These are phyloP conservation scores for Russula ochroleuca DNA, from an alignment of 768 basidiomycete species.

Conservation along the genomic window DNA sequence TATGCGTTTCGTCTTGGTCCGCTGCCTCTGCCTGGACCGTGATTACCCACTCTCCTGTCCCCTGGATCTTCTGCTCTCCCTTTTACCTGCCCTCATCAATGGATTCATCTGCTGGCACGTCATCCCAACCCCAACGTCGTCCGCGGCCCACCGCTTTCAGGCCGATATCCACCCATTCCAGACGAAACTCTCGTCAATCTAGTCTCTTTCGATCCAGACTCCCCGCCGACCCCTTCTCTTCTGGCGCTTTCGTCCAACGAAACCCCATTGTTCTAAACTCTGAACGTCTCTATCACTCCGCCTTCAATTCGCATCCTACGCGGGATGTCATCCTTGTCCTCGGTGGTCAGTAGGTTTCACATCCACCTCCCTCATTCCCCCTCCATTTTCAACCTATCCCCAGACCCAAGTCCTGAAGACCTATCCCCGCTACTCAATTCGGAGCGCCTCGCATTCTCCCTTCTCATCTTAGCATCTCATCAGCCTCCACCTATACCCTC, in stretches of 20 bases:
- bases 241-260: slow-evolving; percentile 25
- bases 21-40: background rate
- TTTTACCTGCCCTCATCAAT: background rate
- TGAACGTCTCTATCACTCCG: slow-evolving; percentile 28
- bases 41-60: no score
- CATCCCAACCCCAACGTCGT: background rate
- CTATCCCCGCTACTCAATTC: slow-evolving; percentile 37
- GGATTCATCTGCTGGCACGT: background rate
- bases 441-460: slow-evolving; percentile 35
- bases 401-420: slow-evolving; percentile 29
- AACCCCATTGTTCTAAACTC: slow-evolving; percentile 34
- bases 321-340: slow-evolving; percentile 38
- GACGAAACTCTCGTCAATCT: slow-evolving; percentile 27
- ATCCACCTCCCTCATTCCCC: background rate
- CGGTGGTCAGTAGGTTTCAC: slow-evolving; percentile 34
- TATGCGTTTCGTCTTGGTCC: background rate
- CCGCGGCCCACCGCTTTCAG: background rate
- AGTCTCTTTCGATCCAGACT: slow-evolving; percentile 36
- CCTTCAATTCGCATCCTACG: slow-evolving; percentile 27
- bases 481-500: slow-evolving; percentile 33
- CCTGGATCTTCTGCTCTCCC: background rate
- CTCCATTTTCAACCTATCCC: background rate
- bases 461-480: slow-evolving; percentile 40
- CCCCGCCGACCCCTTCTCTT: slow-evolving; percentile 37
- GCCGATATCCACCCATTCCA: background rate